Base-by-base conservation (phyloP, 257 asterid genomes). In the Przewalskia tangutica region DNA sequence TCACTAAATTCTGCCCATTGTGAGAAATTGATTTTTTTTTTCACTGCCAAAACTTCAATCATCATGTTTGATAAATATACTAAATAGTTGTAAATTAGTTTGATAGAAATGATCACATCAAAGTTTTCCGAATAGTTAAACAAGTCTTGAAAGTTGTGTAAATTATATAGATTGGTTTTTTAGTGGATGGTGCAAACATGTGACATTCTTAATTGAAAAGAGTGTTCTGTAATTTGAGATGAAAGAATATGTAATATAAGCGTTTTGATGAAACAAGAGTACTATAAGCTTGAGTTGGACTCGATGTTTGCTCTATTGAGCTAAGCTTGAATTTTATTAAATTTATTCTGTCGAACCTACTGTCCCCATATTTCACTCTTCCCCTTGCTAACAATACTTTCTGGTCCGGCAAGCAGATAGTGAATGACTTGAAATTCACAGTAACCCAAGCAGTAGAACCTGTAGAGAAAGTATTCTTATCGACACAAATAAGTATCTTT, bases 361-460 rank as follows among this genome's bases (percentile, higher is more conserved):
- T 71, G 20, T 73, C 3, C 48, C 59, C 44, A 20, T 3, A 6
- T 14, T 73, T 71, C 59, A 65, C 12, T 46, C 12, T 46, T 6
- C 1, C 34, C 62, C 14, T 71, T 75, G 46, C 38, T 50, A 75
- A 75, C 62, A 7, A 50, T 75, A 27, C 5, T 50, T 50, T 75
- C 8, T 23, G 23, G 1, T 50, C 14, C 23, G 58, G 55, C 32
- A 7, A 53, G 40, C 95, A 95, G 99, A 95, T 95, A 85, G 98
- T 95, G 89, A 94, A 94, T 42, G 99, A 95, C 79, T 93, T 95
- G 87, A 95, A 91, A 88, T 93, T 92, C 84, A 95, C 99, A 0
- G 93, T 95, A 42, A 91, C 89, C 73, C 98, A 94, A 84, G 99
- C 98, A 46, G 99, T 93, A 65, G 97, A 94, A 81, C 99, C 99